A percentile compares a stretch with the other conserved stretches of the same genome.
phyloP scores from a whole-genome alignment of 768 basidiomycete genomes.

The Pleurotus giganteus region DNA sequence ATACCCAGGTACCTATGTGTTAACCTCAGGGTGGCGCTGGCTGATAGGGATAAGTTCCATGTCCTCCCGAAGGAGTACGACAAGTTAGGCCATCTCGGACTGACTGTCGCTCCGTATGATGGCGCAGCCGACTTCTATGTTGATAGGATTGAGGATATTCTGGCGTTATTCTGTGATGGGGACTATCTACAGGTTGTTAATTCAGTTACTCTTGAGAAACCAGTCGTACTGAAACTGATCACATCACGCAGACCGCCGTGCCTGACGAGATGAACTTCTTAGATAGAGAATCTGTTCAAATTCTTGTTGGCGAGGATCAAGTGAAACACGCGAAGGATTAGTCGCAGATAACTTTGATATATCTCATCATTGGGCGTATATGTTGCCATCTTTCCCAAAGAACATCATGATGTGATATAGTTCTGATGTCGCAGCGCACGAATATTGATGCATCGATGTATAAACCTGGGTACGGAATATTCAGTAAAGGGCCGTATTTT shows the following conservation, averaged over 20 bases:
- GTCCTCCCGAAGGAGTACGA: neutral
- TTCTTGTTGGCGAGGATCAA: conserved; percentile 6
- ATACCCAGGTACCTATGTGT: neutral
- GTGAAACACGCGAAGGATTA: neutral
- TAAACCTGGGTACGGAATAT: too few relatives aligned
- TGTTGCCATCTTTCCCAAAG: too few relatives aligned
- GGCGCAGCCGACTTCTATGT: conserved; percentile 7
- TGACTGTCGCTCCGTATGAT: conserved; percentile 3
- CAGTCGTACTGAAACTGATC: neutral
- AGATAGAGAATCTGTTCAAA: conserved; percentile 2
- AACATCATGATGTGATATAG: too few relatives aligned
- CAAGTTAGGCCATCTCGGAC: neutral
- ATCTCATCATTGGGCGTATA: too few relatives aligned
- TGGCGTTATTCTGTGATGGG: conserved; percentile 3
- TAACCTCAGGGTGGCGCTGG: neutral
- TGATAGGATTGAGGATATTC: conserved; percentile 8
- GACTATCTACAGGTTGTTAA: conserved; percentile 7
- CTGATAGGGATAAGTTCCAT: conserved; percentile 3
- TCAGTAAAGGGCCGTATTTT: too few relatives aligned
- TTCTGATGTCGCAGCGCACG: too few relatives aligned
- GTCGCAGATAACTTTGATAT: neutral
- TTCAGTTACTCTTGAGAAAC: neutral
- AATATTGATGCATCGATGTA: too few relatives aligned
- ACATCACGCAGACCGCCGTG: neutral
- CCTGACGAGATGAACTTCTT: conserved; percentile 7